Evolutionary conservation across 208 protist genomes (phyloP), one percentile per base, ranked within the genome.

Genomic region (Borovskyia barvae): DNA sequence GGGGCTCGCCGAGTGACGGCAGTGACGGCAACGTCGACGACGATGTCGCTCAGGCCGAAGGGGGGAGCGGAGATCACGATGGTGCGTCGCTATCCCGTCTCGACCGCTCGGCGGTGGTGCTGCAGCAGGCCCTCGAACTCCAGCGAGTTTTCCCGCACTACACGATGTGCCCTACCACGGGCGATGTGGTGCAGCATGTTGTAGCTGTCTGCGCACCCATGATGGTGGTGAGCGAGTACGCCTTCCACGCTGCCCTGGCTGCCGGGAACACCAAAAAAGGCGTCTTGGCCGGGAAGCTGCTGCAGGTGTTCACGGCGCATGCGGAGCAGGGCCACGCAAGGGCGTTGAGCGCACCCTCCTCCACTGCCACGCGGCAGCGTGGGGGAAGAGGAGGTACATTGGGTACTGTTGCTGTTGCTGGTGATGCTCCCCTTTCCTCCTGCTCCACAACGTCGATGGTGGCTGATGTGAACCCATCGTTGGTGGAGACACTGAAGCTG

Each of bases 201-300:
- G 52, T 83, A 3, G 52, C 52, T 24, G 75, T 87, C 32, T 83
- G 75, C 52, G 75, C 75, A 17, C 80, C 80, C 2, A 61, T 77
- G 47, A 57, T 62, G 40, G 61, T 63, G n/a, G 42, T 87, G 6
- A 53, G 63, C 32, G 48, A 66, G 9, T 86, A 85, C 63, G 61
- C 72, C 35, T 80, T 75, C 29, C 76, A 78, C 33, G 41, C 56
- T 5, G 64, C 75, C 30, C 57, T 90, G 7, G 64, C 37, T 8
- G 65, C 64, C 39, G 66, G 62, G 1, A 75, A 43, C 12, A 51
- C 64, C 2, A 86, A 86, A 59, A 85, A 84, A 36, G 82, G 82
- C 2, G 67, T 74, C 39, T 50, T 78, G 17, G 72, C 67, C 8
- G 43, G 8, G n/a, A 66, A 67, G 29, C 29, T 73, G 26, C 32